Percentiles rank a stretch among this genome's conserved stretches.
Conservation (phyloP, 1,284 basidiomycete species). For the Exobasidium rhododendri region DNA sequence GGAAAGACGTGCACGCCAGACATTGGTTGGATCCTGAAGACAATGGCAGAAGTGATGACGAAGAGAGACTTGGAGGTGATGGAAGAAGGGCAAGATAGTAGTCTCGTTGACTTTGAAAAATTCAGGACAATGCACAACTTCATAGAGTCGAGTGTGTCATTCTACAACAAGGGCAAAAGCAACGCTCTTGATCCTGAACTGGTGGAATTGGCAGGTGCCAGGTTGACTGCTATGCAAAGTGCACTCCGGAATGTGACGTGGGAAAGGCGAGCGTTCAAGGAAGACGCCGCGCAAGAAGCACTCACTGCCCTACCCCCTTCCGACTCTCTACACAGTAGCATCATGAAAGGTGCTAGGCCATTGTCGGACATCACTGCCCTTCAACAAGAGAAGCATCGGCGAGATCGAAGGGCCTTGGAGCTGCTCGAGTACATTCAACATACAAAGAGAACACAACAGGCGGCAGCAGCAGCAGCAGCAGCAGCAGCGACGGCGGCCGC, state of each 20-base stretch:
- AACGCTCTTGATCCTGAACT: slow-evolving; percentile 11
- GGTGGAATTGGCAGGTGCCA: slow-evolving; percentile 28
- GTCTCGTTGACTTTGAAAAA: slow-evolving; percentile 46
- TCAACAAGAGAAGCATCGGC: slow-evolving; percentile 42
- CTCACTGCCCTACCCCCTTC: slow-evolving; percentile 22
- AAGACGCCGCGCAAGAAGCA: slow-evolving; percentile 45
- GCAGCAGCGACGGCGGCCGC: slow-evolving; percentile 2
- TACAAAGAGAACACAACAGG: background rate
- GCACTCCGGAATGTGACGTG: slow-evolving; percentile 37
- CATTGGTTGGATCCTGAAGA: slow-evolving; percentile 48
- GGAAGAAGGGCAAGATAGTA: slow-evolving; percentile 24
- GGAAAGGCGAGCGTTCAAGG: slow-evolving; percentile 41
- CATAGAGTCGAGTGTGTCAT: slow-evolving; percentile 33
- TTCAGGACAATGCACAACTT: slow-evolving; percentile 41
- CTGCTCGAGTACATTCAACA: slow-evolving; percentile 10
- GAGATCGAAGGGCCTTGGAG: slow-evolving; percentile 34
- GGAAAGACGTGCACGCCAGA: slow-evolving; percentile 36
- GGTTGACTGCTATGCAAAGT: slow-evolving; percentile 38
- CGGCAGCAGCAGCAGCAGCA: slow-evolving; percentile 5
- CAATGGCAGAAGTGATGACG: slow-evolving; percentile 38
- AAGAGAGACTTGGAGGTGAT: slow-evolving; percentile 9
- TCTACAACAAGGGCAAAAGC: background rate
- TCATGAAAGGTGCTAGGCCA: slow-evolving; percentile 22
- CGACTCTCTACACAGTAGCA: slow-evolving; percentile 20
- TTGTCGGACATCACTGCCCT: slow-evolving; percentile 27